Base-by-base conservation (phyloP, 148 eudicot species). In the Amaranthus hypochondriacus region DNA sequence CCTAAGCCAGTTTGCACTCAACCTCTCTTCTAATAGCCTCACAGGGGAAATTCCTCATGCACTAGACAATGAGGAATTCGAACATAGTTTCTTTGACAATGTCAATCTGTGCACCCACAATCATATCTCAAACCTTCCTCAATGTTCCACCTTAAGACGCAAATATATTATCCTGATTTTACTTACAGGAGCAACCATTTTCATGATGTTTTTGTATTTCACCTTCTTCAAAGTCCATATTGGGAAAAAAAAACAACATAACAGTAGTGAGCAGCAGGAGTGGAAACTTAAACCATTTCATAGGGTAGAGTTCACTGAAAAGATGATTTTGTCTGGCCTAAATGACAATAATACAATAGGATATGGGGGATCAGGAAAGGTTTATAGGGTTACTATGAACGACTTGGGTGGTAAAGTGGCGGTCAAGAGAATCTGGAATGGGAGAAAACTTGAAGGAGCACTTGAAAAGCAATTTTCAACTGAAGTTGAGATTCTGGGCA, bases 261-360 rank as follows among this genome's bases (percentile, higher is more conserved):
- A 39, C 7, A 51, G 51, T 7, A 76, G 39, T 28, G 39, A 28
- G 0, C 39, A 85, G 2, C 73, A 69, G 3, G 70, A 79, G 7
- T 87, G 89, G 93, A 86, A 91, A 57, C 18, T 87, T 47, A 87
- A 85, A 43, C 82, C 93, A 12, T 91, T 91, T 67, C 89, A 86
- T 11, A 83, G 66, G 71, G 62, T 85, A 21, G 80, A 83, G 48
- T 88, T 90, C 78, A 87, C 87, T 9, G 85, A 81, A 74, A 83
- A 69, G 5, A 76, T 70, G 49, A 78, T 90, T 60, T 43, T 88
- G 59, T 63, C 83, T 0, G 75, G 82, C 68, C 77, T 90, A 78
- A 76, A 73, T 0, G 92, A 90, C 3, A 69, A 65, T 46, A 86
- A 87, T 69, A 13, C 86, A 65, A 84, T 89, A 9, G 95, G 91